Percentiles rank a stretch among this genome's conserved stretches.
Conservation (phyloP, 352 stramenopile genomes). For the Peronospora farinosa region DNA sequence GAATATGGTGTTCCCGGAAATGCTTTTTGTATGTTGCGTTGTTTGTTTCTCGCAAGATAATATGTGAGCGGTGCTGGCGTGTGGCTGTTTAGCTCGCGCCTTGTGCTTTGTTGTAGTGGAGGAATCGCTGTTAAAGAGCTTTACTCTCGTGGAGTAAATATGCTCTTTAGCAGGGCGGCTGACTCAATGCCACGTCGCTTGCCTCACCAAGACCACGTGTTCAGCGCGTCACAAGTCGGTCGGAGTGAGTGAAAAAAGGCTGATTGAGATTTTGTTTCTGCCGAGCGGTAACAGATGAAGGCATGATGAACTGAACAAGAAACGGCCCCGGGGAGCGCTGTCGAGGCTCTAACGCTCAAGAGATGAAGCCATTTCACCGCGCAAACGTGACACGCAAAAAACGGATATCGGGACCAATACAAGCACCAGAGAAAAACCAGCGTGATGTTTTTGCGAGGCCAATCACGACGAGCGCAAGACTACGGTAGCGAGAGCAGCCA, state of each 20-base stretch:
- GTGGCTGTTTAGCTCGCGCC: slow-evolving; percentile 8
- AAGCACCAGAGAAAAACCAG: slow-evolving; percentile 28
- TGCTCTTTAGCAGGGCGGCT: slow-evolving; percentile 26
- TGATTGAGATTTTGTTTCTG: slow-evolving; percentile 12
- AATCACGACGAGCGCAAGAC: slow-evolving; percentile 20
- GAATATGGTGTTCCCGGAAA: slow-evolving; percentile 20
- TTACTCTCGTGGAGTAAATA: slow-evolving; percentile 12
- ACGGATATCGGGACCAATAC: too few relatives aligned
- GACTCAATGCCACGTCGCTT: slow-evolving; percentile 26
- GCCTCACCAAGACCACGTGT: slow-evolving; percentile 17
- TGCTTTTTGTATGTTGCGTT: slow-evolving; percentile 20
- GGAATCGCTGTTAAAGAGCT: neutral
- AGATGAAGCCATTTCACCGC: slow-evolving; percentile 25
- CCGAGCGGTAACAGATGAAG: slow-evolving; percentile 25
- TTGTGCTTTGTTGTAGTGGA: slow-evolving; percentile 12
- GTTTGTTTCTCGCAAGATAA: slow-evolving; percentile 17
- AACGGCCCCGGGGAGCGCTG: slow-evolving; percentile 18
- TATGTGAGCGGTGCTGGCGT: slow-evolving; percentile 17
- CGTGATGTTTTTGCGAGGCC: slow-evolving; percentile 18
- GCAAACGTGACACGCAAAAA: slow-evolving; percentile 26
- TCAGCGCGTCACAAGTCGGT: slow-evolving; percentile 19
- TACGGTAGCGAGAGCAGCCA: slow-evolving; percentile 12
- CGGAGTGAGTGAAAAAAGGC: slow-evolving; percentile 25
- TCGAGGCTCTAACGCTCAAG: slow-evolving; percentile 23
- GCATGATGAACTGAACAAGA: slow-evolving; percentile 26